Base-by-base conservation (phyloP, 2,329 filamentous ascomycete genomes). In the Colletotrichum sp. region DNA sequence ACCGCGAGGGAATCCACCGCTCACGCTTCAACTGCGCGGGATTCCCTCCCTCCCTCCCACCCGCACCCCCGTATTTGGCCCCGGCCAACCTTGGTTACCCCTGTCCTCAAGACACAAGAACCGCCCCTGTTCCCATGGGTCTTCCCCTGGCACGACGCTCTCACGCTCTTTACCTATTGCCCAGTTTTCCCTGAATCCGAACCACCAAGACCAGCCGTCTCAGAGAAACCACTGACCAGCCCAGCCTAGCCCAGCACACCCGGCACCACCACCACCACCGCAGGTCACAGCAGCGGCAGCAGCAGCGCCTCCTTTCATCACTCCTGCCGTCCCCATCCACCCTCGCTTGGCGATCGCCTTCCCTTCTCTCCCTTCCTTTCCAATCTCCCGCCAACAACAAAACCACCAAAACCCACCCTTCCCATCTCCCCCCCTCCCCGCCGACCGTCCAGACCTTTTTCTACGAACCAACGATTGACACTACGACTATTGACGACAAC, bases 181-280 rank as follows among this genome's bases (percentile, higher is more conserved):
- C 55, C 67, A 59, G 67, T 72, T 72, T 71, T 75, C 72, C 72
- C 72, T 75, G 68, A 75, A 75, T 75, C 72, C 72, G 70, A 60
- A 59, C 64, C 8, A 59, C 52, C 71, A 32, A 30, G 13, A 59
- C 21, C 60, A 21, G 28, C n/a, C 44, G 44, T 49, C 44, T 49
- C 44, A 49, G 44, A 49, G 44, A 49, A 49, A 49, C 44, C 44
- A 49, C 44, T 49, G 44, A 21, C 52, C 65, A 34, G 44, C 28
- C 65, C 39, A 52, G 44, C 36, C 36, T 5, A 59, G 57, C 57
- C 57, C 26, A 30, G 59, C 59, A 62, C 18, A 34, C 26, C 59
- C 28, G 32, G 32, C 28, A 62, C 26, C 12, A 62, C 28, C 62
- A 69, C 34, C 66, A 69, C 34, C 66, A 30, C 30, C 39, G 6